A percentile compares a stretch with the other conserved stretches of the same genome.
Conservation (phyloP, 106 monocot species). For the Apostasia ramifera region DNA sequence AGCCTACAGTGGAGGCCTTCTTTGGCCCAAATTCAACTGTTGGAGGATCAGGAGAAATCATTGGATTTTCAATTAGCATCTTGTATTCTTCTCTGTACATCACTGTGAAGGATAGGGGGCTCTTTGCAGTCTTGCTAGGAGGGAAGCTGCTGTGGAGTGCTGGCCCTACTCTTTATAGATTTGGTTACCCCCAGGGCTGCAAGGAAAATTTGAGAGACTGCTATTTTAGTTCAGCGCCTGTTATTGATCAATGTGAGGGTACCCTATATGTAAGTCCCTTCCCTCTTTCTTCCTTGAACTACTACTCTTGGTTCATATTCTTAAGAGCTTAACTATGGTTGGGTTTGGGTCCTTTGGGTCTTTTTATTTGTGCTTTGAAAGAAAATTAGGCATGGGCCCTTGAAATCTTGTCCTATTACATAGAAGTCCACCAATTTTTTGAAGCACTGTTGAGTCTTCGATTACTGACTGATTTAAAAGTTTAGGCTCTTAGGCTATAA, state of each 20-base stretch:
- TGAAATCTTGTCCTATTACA: no score
- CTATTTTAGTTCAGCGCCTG: conserved; percentile 67
- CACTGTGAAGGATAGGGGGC: conserved; percentile 47
- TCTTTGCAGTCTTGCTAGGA: conserved; percentile 55
- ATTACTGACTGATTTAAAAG: no score
- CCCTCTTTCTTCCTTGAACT: background rate
- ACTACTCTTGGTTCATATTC: no score
- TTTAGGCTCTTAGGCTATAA: no score
- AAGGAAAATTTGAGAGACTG: conserved; percentile 47
- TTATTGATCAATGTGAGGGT: conserved; percentile 86
- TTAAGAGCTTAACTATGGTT: no score
- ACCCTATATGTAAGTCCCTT: conserved; percentile 60
- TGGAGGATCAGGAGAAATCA: conserved; percentile 48
- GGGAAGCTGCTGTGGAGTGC: conserved; percentile 71
- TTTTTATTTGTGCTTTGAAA: no score
- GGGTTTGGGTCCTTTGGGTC: no score
- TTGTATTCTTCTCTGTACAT: conserved; percentile 51
- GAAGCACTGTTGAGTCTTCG: no score
- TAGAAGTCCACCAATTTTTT: no score
- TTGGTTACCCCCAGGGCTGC: conserved; percentile 72
- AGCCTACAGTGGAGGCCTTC: conserved; percentile 32
- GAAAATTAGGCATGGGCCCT: no score
- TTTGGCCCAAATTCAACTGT: conserved; percentile 46
- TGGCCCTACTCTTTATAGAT: conserved; percentile 59
- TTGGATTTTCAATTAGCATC: conserved; percentile 58